These are phyloP conservation scores for Tylopilus cervinicoccineus DNA, from an alignment of 768 basidiomycete genomes.

Conservation along the genomic window DNA sequence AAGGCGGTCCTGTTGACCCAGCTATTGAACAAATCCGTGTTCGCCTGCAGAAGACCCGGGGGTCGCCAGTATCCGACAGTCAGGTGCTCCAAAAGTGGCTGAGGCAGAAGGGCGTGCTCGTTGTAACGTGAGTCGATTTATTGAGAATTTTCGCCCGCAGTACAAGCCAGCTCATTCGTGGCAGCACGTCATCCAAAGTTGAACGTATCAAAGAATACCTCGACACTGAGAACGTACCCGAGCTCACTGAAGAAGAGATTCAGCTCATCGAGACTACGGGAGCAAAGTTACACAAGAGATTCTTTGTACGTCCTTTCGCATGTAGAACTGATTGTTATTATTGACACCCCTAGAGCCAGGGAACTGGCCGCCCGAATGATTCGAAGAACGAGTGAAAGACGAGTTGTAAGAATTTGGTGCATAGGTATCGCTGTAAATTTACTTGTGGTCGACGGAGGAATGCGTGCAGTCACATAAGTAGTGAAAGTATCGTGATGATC, in stretches of 20 bases:
- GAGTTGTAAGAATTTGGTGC: not conserved
- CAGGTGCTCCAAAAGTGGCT: constrained; percentile 31
- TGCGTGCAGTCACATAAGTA: no score
- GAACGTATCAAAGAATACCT: constrained; percentile 33
- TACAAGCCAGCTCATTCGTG: not conserved
- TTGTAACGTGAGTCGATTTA: constrained; percentile 27
- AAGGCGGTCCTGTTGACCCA: constrained; percentile 38
- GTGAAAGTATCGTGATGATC: no score
- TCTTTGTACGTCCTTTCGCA: constrained; percentile 20
- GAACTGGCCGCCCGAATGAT: constrained; percentile 21
- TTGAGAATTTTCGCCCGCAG: not conserved
- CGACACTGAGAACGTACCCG: constrained; percentile 26
- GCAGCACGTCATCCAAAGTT: constrained; percentile 33
- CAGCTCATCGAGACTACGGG: constrained; percentile 25
- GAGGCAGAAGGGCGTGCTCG: constrained; percentile 27
- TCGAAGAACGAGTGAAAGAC: not conserved
- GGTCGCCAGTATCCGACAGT: constrained; percentile 24
- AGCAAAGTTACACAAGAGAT: constrained; percentile 19
- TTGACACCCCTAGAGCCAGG: constrained; percentile 9
- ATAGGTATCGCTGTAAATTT: not conserved
- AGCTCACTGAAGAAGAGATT: constrained; percentile 26
- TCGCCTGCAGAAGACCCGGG: constrained; percentile 24
- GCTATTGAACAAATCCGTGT: constrained; percentile 33
- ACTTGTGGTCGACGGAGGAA: not conserved
- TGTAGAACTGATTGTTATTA: not conserved